Conservation (phyloP, 306 rosid genomes). For the Fagus sylvatica region DNA sequence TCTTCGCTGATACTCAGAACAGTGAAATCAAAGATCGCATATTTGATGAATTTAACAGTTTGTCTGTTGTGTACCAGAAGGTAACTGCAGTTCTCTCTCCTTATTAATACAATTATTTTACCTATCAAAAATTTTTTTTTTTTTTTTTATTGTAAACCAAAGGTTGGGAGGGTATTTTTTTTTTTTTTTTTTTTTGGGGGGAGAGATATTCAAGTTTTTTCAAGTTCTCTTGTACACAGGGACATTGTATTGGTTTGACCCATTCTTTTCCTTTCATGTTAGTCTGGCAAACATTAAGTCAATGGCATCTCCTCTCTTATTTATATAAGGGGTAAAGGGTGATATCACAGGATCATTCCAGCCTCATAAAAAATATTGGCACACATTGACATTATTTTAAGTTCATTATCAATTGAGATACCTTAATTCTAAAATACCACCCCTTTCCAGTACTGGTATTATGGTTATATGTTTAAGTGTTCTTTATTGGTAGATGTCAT, state of each 20-base stretch:
- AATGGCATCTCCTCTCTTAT: not conserved
- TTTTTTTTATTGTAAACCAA: not conserved
- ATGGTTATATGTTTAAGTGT: not conserved
- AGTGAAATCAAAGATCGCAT: conserved; percentile 97
- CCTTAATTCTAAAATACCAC: not conserved
- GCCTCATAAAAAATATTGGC: not conserved
- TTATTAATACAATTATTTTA: not conserved
- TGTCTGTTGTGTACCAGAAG: conserved; percentile 93
- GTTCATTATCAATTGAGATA: not conserved
- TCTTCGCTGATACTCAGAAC: conserved; percentile 97
- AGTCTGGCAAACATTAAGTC: not conserved
- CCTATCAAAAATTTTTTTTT: not conserved
- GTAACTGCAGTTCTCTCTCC: conserved; percentile 39
- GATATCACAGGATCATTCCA: not conserved
- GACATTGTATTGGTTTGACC: not conserved
- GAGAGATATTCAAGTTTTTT: not conserved
- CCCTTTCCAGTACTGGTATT: not conserved
- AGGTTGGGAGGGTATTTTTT: not conserved
- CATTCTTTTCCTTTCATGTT: not conserved
- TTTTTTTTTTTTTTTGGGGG: not conserved
- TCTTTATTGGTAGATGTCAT: not conserved
- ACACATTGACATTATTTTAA: not conserved
- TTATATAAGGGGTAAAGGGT: not conserved
- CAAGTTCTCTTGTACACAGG: not conserved
- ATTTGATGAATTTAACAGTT: conserved; percentile 94